Evolutionary conservation across 306 rosid species (phyloP).

Genomic region (Senna tora): DNA sequence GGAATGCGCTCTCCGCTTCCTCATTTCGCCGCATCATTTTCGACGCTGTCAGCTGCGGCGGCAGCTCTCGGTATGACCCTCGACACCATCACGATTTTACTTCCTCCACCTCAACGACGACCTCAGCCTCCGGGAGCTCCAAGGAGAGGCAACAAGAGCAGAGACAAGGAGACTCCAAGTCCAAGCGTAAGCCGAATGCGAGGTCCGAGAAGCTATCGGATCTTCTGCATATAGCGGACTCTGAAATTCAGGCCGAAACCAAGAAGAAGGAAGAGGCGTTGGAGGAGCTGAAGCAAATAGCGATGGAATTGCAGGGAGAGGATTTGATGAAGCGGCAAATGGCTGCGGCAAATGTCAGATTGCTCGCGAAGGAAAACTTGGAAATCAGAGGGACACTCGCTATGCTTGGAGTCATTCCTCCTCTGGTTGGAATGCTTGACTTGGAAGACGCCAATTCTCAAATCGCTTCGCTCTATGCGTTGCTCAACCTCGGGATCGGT

Average conservation of each 20-base stretch:
- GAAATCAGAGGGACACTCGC: conserved; percentile 78
- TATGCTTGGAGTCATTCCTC: conserved; percentile 91
- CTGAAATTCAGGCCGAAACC: conserved; percentile 52
- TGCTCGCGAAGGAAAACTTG: conserved; percentile 70
- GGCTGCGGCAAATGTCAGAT: conserved; percentile 72
- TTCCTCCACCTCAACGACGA: conserved; percentile 21
- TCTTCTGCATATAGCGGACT: conserved; percentile 72
- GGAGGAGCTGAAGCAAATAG: conserved; percentile 68
- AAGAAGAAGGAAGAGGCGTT: conserved; percentile 63
- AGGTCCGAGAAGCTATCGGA: conserved; percentile 84
- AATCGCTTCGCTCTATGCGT: conserved; percentile 83
- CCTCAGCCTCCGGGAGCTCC: conserved; percentile 36
- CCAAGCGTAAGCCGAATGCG: conserved; percentile 20
- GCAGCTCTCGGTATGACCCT: conserved; percentile 60
- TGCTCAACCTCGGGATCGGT: conserved; percentile 93
- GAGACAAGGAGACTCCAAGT: not conserved
- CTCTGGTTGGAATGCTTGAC: conserved; percentile 85
- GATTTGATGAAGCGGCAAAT: conserved; percentile 46
- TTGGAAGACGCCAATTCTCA: conserved; percentile 56
- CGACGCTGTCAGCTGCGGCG: conserved; percentile 86
- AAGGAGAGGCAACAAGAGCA: conserved; percentile 31
- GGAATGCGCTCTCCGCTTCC: conserved; percentile 65
- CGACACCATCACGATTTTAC: conserved; percentile 25
- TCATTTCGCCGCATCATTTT: conserved; percentile 72
- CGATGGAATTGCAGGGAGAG: conserved; percentile 61